Evolutionary conservation across 441 rosid genomes (phyloP).

Genomic region (Aquilaria agallochum): DNA sequence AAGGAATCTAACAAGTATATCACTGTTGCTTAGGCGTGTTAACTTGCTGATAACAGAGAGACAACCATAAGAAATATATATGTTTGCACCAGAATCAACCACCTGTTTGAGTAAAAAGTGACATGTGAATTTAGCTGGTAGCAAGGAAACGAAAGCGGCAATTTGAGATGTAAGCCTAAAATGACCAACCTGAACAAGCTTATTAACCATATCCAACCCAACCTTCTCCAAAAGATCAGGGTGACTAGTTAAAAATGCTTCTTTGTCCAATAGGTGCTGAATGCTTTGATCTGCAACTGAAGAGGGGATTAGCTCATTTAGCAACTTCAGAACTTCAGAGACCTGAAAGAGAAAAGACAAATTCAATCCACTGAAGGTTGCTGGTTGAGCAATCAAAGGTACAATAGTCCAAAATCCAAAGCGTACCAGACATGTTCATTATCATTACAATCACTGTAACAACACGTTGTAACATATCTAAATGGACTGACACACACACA

Average conservation of each 20-base stretch:
- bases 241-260: slow-evolving; percentile 52
- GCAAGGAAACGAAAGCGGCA: slow-evolving; percentile 2
- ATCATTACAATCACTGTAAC: too few relatives aligned
- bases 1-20: slow-evolving; percentile 63
- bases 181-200: slow-evolving; percentile 72
- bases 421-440: too few relatives aligned
- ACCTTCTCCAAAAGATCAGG: slow-evolving; percentile 64
- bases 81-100: slow-evolving; percentile 86
- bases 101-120: slow-evolving; percentile 41
- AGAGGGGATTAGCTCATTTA: slow-evolving; percentile 81
- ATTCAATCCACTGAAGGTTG: too few relatives aligned
- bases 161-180: slow-evolving; percentile 6
- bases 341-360: slow-evolving; percentile 41
- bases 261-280: slow-evolving; percentile 58
- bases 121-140: slow-evolving; percentile 2
- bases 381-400: too few relatives aligned
- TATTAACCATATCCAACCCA: slow-evolving; percentile 70
- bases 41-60: slow-evolving; percentile 69
- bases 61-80: slow-evolving; percentile 78
- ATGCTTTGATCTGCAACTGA: slow-evolving; percentile 34
- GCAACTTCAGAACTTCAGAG: slow-evolving; percentile 87
- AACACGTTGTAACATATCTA: too few relatives aligned
- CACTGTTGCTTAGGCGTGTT: slow-evolving; percentile 60
- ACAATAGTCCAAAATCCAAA: too few relatives aligned
- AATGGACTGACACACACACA: too few relatives aligned